A percentile compares a stretch with the other conserved stretches of the same genome.
Evolutionary conservation across 1,284 basidiomycete genomes (phyloP).

Genomic region (Rhodotorula sp.): DNA sequence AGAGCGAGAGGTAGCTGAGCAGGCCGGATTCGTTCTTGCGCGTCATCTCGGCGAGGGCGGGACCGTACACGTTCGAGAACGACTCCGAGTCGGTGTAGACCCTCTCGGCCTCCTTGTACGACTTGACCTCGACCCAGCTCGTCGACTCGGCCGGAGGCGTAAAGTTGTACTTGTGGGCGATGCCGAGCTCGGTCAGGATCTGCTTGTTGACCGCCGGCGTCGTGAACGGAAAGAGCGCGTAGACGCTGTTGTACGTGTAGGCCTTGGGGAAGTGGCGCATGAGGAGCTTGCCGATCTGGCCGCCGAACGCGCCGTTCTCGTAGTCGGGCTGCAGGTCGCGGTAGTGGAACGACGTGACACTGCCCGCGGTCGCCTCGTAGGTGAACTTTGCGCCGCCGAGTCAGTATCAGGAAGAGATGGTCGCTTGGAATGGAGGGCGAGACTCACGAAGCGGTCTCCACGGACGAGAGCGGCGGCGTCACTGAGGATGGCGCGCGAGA

Average conservation of each 20-base stretch:
- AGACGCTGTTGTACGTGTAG: slow-evolving; percentile 67
- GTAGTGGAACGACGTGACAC: slow-evolving; percentile 58
- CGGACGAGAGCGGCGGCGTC: slow-evolving; percentile 84
- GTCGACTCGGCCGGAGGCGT: slow-evolving; percentile 12
- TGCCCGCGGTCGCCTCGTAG: slow-evolving; percentile 72
- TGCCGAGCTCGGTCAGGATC: slow-evolving; percentile 56
- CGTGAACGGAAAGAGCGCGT: slow-evolving; percentile 84
- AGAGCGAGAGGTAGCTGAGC: slow-evolving; percentile 18
- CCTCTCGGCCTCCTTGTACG: not conserved
- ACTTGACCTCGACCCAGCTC: slow-evolving; percentile 8
- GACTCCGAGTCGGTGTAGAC: slow-evolving; percentile 18
- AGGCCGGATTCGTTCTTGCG: slow-evolving; percentile 9
- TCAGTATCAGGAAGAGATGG: not conserved
- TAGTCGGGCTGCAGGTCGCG: slow-evolving; percentile 35
- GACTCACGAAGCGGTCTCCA: slow-evolving; percentile 47
- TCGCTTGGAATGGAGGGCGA: too few species aligned
- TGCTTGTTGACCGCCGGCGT: slow-evolving; percentile 54
- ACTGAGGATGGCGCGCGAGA: slow-evolving; percentile 79
- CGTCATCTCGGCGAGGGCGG: slow-evolving; percentile 14
- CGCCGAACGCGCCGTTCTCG: slow-evolving; percentile 50
- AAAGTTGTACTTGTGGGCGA: slow-evolving; percentile 34
- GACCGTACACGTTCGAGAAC: slow-evolving; percentile 27
- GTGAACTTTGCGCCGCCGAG: slow-evolving; percentile 56
- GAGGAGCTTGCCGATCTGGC: slow-evolving; percentile 57
- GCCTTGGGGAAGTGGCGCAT: slow-evolving; percentile 68